Evolutionary conservation across 2,329 filamentous ascomycete species (phyloP), one percentile per base, ranked within the genome.

Genomic region (Diaporthe citrichinensis): DNA sequence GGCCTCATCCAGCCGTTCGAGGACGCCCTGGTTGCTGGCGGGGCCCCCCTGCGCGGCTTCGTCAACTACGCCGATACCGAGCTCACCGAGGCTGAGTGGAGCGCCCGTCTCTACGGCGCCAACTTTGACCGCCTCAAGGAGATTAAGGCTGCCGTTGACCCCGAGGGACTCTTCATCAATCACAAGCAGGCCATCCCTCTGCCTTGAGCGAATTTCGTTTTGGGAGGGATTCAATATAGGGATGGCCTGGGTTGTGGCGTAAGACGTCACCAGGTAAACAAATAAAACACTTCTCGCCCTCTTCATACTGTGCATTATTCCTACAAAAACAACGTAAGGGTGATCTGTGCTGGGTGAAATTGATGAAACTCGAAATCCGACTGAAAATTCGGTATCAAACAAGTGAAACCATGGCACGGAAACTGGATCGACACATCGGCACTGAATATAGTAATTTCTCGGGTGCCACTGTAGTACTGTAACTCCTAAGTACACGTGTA

Each of bases 111-210:
- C 15, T 65, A 65, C 10, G 59, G 59, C 39, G 59, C 8, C 15
- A 65, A 65, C 39, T 65, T 65, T 15, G 59, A 65, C 39, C 59
- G 59, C 10, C 59, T 65, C 25, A 65, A 65, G 59, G n/a, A 65
- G 59, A 65, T 65, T 25, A 65, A 65, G 39, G 59, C 59, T 65
- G 59, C 59, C 1, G 2, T 65, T 46, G 59, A 65, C 25, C 59
- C 59, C 5, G 59, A 65, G 39, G 59, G 59, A 2, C 39, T 65
- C 9, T 65, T 65, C 25, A 31, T 8, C 39, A 65, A 65, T 39
- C 59, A 65, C 59, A 65, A 65, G 59, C 59, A 65, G 17, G 39
- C 59, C 4, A 65, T 65, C 2, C 59, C 59, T 3, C 59, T 65
- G 25, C 59, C 59, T 31, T 65, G 39, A 65, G 59, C n/a, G 25